These are phyloP conservation scores for Trichocladium antarcticum DNA, from an alignment of 495 filamentous ascomycete genomes.

Conservation along the genomic window DNA sequence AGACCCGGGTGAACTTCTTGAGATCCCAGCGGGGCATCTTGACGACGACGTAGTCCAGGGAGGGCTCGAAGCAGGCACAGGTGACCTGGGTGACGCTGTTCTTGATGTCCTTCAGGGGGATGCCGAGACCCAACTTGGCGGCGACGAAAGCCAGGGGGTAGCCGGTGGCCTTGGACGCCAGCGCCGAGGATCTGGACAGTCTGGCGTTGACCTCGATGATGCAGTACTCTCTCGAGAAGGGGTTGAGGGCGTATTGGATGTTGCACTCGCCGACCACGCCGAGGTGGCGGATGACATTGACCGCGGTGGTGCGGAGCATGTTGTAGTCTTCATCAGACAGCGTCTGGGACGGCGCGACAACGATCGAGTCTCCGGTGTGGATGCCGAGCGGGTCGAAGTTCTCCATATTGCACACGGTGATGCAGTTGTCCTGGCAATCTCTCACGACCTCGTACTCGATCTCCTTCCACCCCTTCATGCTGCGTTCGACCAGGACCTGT, in stretches of 20 bases:
- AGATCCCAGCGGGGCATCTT: slow-evolving; percentile 99
- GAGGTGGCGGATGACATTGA: slow-evolving; percentile 91
- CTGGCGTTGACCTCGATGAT: slow-evolving; percentile 98
- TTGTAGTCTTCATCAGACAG: slow-evolving; percentile 96
- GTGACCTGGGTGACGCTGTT: slow-evolving; percentile 95
- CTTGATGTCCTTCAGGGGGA: slow-evolving; percentile 90
- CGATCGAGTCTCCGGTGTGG: slow-evolving; percentile 94
- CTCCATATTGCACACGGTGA: slow-evolving; percentile 99
- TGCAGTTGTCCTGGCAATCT: slow-evolving; percentile 91
- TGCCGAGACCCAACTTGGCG: slow-evolving; percentile 87
- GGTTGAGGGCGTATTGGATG: slow-evolving; percentile 93
- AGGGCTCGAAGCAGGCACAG: slow-evolving; percentile 98
- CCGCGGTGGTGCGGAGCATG: slow-evolving; percentile 92
- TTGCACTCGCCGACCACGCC: slow-evolving; percentile 97
- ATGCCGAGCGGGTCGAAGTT: slow-evolving; percentile 97
- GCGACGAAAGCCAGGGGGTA: slow-evolving; percentile 95
- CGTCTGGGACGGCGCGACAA: slow-evolving; percentile 91
- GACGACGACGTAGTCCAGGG: slow-evolving; percentile 94
- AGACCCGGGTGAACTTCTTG: slow-evolving; percentile 96
- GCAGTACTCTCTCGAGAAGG: slow-evolving; percentile 90
- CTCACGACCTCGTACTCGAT: slow-evolving; percentile 96
- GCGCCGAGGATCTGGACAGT: slow-evolving; percentile 88
- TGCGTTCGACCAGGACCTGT: slow-evolving; percentile 89
- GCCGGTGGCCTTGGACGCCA: slow-evolving; percentile 95
- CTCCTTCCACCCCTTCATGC: slow-evolving; percentile 99